phyloP scores from a whole-genome alignment of 257 asterid genomes.

The Echium plantagineum region DNA sequence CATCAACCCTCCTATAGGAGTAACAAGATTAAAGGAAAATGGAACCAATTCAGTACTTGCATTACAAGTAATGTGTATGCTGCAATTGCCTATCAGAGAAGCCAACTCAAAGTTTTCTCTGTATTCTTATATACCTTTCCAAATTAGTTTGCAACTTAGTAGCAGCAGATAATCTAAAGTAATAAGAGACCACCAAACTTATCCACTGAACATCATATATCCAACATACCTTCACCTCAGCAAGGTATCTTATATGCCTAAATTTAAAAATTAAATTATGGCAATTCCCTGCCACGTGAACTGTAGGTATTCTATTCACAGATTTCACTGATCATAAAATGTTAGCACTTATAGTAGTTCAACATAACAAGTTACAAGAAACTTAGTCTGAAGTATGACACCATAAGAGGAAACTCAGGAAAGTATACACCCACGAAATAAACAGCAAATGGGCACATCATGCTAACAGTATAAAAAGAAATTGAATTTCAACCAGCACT shows the following conservation, averaged over 20 bases:
- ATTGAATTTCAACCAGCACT: neutral
- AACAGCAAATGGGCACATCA: neutral
- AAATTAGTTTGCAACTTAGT: no score
- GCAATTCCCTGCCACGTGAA: neutral
- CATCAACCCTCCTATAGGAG: constrained; percentile 62
- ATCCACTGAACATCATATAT: neutral
- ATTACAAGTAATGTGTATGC: neutral
- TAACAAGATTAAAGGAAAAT: constrained; percentile 4
- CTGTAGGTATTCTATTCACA: no score
- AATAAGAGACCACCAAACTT: neutral
- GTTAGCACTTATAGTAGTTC: neutral
- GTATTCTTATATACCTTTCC: neutral
- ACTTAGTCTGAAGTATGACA: neutral
- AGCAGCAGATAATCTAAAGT: no score
- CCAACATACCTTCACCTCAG: neutral
- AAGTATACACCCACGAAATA: neutral
- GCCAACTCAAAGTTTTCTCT: neutral
- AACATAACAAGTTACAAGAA: neutral
- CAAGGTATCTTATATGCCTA: neutral
- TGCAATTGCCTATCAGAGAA: neutral
- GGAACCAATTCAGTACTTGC: neutral
- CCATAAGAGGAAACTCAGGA: neutral
- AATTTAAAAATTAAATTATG: neutral
- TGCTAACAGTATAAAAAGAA: neutral
- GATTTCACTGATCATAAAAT: neutral